Base-by-base conservation (phyloP, 768 basidiomycete genomes). In the Mycena indigotica region DNA sequence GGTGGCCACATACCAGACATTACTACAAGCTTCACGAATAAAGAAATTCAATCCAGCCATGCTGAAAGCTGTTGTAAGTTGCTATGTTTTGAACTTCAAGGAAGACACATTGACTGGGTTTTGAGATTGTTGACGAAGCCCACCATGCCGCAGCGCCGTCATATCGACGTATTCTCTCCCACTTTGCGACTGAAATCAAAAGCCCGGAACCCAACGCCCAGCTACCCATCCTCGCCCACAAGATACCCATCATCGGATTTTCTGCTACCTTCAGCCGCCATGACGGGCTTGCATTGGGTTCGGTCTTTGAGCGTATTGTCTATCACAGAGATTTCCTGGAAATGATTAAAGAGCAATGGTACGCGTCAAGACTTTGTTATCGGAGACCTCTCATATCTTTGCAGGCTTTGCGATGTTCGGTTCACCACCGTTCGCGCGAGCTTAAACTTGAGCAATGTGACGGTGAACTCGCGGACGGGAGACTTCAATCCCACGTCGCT, bases 281-380 rank as follows among this genome's bases (percentile, higher is more conserved):
- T 62, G 96, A 98, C 64, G 91, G 93, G 4, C 77, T 95, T 2
- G 91, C 94, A 2, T 81, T 98, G 3, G 88, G 92, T 5, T 87
- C 89, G 2, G 88, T 97, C 1, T 98, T 96, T 66, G 85, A 97
- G 66, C 79, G 80, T 49, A 95, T 98, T 52, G 95, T 97, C 0
- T 98, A 93, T 69, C 95, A 98, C 69, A 83, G 85, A 17, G 91
- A 93, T 63, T 93, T 97, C 64, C 71, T 93, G 13, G 86, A 92
- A 51, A 95, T 98, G 95, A 90, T 98, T 60, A 86, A 88, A 62
- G 94, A 94, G 52, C 83, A 91, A 69, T 98, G 95, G 95, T 88
- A 63, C 39, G 74, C 55, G 5, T 13, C 15, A 16, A 16, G 3
- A 21, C 32, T 35, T 40, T 44, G 12, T 44, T 13, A n/a, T n/a